These are phyloP conservation scores for Setaria viridis DNA, from an alignment of 202 grass and related monocot genomes.

Conservation along the genomic window DNA sequence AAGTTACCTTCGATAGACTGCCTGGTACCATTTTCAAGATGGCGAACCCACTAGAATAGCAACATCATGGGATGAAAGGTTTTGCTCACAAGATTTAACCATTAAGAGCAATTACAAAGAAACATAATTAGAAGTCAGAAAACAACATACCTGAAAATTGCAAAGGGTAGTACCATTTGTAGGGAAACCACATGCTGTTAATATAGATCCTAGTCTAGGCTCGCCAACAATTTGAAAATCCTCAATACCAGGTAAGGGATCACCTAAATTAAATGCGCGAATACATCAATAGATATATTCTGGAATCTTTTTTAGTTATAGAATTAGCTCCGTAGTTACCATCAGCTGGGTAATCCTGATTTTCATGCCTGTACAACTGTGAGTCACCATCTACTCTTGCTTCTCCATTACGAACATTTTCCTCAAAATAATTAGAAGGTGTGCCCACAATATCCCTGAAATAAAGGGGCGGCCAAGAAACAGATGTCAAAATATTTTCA, in stretches of 20 bases:
- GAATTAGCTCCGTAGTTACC: slow-evolving; percentile 58
- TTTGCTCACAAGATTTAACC: slow-evolving; percentile 31
- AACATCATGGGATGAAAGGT: slow-evolving; percentile 30
- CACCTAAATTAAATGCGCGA: slow-evolving; percentile 53
- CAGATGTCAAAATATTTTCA: slow-evolving; percentile 37
- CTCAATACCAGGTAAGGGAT: slow-evolving; percentile 79
- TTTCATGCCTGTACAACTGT: slow-evolving; percentile 50
- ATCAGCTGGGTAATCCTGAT: slow-evolving; percentile 65
- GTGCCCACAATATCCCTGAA: slow-evolving; percentile 65
- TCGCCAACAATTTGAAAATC: slow-evolving; percentile 86
- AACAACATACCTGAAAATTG: slow-evolving; percentile 83
- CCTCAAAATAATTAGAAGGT: slow-evolving; percentile 59
- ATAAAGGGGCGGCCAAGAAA: slow-evolving; percentile 24
- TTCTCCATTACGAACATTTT: slow-evolving; percentile 50
- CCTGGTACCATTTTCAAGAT: slow-evolving; percentile 76
- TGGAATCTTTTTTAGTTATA: slow-evolving; percentile 26
- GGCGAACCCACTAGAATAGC: slow-evolving; percentile 82
- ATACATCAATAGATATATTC: slow-evolving; percentile 51
- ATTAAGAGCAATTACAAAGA: slow-evolving; percentile 39
- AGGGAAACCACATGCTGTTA: slow-evolving; percentile 83
- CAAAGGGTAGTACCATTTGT: slow-evolving; percentile 96
- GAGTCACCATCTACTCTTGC: slow-evolving; percentile 36
- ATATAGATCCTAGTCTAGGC: slow-evolving; percentile 64
- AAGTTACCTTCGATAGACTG: slow-evolving; percentile 90
- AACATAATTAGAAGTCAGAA: slow-evolving; percentile 28